Conservation (phyloP, 2,329 filamentous ascomycete species). For the Scorias spongiosa region DNA sequence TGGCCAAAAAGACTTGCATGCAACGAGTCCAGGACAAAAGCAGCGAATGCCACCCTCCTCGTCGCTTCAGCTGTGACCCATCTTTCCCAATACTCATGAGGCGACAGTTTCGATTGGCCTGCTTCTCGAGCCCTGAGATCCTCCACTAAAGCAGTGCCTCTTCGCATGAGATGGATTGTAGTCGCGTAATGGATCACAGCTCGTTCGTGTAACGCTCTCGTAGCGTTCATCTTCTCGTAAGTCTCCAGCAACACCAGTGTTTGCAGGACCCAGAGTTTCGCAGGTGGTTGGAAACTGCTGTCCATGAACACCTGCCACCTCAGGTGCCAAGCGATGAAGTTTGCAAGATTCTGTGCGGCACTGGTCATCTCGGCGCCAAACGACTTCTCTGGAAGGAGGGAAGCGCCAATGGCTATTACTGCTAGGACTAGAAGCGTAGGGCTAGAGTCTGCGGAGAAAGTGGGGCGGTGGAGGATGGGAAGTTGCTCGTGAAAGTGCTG, state of each 20-base stretch:
- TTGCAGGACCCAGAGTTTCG: conserved; percentile 86
- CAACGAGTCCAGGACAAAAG: conserved; percentile 80
- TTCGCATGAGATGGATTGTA: conserved; percentile 77
- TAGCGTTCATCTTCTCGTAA: conserved; percentile 92
- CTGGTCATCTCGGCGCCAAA: conserved; percentile 57
- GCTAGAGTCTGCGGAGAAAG: conserved; percentile 69
- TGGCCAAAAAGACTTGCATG: conserved; percentile 95
- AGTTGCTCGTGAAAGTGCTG: conserved; percentile 78
- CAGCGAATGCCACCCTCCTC: conserved; percentile 68
- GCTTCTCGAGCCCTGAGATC: conserved; percentile 20
- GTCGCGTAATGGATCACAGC: conserved; percentile 90
- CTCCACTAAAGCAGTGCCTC: conserved; percentile 35
- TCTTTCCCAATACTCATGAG: conserved; percentile 79
- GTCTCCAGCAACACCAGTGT: conserved; percentile 71
- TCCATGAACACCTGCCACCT: conserved; percentile 89
- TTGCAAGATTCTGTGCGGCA: conserved; percentile 63
- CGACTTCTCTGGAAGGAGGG: conserved; percentile 58
- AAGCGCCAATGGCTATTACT: conserved; percentile 78
- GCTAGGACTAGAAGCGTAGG: conserved; percentile 65
- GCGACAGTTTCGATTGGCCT: conserved; percentile 25
- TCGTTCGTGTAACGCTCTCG: conserved; percentile 71
- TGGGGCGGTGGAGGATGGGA: conserved; percentile 79
- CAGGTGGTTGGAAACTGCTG: conserved; percentile 66
- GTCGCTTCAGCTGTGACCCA: conserved; percentile 88
- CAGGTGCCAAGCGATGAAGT: conserved; percentile 74